These are phyloP conservation scores for Begonia masoniana DNA, from an alignment of 306 rosid genomes.

Conservation along the genomic window DNA sequence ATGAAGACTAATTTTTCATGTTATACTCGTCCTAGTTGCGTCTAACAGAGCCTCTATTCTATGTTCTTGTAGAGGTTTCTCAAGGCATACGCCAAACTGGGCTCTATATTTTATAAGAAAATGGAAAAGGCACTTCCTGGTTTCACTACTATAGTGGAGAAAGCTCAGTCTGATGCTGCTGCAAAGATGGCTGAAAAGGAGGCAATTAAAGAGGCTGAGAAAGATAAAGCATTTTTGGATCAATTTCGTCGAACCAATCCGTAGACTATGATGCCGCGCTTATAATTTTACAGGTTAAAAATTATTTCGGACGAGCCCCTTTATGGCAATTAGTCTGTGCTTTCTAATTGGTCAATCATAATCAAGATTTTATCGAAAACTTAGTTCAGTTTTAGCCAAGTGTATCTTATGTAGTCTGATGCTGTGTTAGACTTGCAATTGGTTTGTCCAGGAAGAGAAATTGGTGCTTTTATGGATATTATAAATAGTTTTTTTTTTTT, in stretches of 20 bases:
- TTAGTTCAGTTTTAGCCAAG: too few species aligned
- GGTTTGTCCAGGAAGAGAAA: slow-evolving; percentile 1
- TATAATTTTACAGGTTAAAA: neutral
- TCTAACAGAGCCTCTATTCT: too few species aligned
- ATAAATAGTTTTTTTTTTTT: too few species aligned
- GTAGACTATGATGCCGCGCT: neutral
- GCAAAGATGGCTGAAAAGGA: slow-evolving; percentile 14
- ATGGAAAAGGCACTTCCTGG: slow-evolving; percentile 40
- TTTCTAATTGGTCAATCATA: too few species aligned
- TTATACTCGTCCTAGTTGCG: neutral
- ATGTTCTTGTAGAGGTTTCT: too few species aligned
- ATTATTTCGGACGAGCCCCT: neutral
- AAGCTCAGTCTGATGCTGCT: slow-evolving; percentile 9
- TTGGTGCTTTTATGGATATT: neutral
- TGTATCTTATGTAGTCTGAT: too few species aligned
- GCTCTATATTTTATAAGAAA: slow-evolving; percentile 25
- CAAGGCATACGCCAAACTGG: too few species aligned
- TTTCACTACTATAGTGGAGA: slow-evolving; percentile 25
- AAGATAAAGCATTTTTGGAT: neutral
- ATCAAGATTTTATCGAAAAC: too few species aligned
- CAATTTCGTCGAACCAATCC: slow-evolving; percentile 4
- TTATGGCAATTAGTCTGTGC: too few species aligned
- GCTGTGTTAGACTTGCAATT: too few species aligned
- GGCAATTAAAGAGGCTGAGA: slow-evolving; percentile 16
- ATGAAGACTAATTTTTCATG: neutral